Percentiles rank a stretch among this genome's conserved stretches.
phyloP scores from a whole-genome alignment of 2,329 filamentous ascomycete species.

The Immersiporthe knoxdaviesiana region DNA sequence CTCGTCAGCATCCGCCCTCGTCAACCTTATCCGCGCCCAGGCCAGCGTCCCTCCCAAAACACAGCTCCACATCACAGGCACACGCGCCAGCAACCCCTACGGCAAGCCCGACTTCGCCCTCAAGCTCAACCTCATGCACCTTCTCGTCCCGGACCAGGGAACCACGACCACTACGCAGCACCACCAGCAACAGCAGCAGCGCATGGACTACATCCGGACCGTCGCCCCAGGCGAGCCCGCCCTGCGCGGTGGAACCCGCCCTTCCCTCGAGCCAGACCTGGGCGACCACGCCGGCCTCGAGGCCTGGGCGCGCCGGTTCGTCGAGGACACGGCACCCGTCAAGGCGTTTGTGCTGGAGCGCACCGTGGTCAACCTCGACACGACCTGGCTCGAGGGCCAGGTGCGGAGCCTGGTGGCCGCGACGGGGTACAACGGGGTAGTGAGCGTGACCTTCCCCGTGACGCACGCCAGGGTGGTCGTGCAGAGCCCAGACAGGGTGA shows the following conservation, averaged over 20 bases:
- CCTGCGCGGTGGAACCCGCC: slow-evolving; percentile 50
- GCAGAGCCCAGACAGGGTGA: slow-evolving; percentile 55
- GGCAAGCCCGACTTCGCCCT: slow-evolving; percentile 55
- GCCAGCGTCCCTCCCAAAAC: slow-evolving; percentile 59
- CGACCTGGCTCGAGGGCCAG: slow-evolving; percentile 58
- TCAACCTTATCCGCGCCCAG: slow-evolving; percentile 51
- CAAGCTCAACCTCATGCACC: slow-evolving; percentile 57
- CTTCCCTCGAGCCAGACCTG: slow-evolving; percentile 48
- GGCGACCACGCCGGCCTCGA: slow-evolving; percentile 47
- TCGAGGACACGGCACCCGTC: slow-evolving; percentile 48
- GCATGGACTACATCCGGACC: slow-evolving; percentile 59
- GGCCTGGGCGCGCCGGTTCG: slow-evolving; percentile 52
- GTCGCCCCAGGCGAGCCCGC: slow-evolving; percentile 54
- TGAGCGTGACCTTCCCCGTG: slow-evolving; percentile 53
- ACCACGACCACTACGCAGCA: too few species aligned
- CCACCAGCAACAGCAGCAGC: slow-evolving; percentile 29
- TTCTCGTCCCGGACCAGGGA: slow-evolving; percentile 55
- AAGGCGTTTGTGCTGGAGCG: slow-evolving; percentile 57
- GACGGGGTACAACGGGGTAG: slow-evolving; percentile 53
- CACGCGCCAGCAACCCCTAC: slow-evolving; percentile 49
- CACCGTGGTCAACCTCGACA: slow-evolving; percentile 58
- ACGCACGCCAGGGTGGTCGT: slow-evolving; percentile 54
- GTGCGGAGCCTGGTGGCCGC: slow-evolving; percentile 54
- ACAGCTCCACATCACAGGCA: slow-evolving; percentile 53
- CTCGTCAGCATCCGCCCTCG: slow-evolving; percentile 48